Percentiles rank a stretch among this genome's conserved stretches.
Evolutionary conservation across 2,329 filamentous ascomycete genomes (phyloP).

Genomic region (Apiospora arundinis): DNA sequence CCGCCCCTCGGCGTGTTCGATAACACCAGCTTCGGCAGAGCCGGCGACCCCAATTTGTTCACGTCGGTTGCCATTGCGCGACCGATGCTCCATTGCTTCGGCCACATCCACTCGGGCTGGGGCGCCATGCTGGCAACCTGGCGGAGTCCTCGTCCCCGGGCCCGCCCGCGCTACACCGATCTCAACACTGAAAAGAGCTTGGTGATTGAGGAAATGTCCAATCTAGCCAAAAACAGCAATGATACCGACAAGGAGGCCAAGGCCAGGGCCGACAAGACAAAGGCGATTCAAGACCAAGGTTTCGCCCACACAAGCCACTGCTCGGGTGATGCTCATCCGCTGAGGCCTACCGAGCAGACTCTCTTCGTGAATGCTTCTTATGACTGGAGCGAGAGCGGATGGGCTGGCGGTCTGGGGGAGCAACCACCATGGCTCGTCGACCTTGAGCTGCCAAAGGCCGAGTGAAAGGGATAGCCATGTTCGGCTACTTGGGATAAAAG

Average conservation of each 20-base stretch:
- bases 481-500: no score
- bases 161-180: conserved; percentile 47
- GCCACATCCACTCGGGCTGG: conserved; percentile 67
- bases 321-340: conserved; percentile 37
- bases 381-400: background rate
- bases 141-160: background rate
- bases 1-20: background rate
- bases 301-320: conserved; percentile 49
- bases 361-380: conserved; percentile 51
- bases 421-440: background rate
- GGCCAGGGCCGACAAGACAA: conserved; percentile 26
- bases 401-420: no score
- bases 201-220: conserved; percentile 43
- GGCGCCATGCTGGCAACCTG: conserved; percentile 61
- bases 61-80: conserved; percentile 48
- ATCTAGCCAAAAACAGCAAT: conserved; percentile 31
- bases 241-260: conserved; percentile 28
- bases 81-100: conserved; percentile 61
- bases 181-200: conserved; percentile 50
- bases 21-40: background rate
- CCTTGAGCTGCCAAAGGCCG: background rate
- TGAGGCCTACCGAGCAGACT: conserved; percentile 53
- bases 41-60: background rate
- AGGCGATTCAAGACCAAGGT: conserved; percentile 34
- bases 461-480: no score